phyloP scores from a whole-genome alignment of 805 yeast species.

The Yarrowia alimentaria region DNA sequence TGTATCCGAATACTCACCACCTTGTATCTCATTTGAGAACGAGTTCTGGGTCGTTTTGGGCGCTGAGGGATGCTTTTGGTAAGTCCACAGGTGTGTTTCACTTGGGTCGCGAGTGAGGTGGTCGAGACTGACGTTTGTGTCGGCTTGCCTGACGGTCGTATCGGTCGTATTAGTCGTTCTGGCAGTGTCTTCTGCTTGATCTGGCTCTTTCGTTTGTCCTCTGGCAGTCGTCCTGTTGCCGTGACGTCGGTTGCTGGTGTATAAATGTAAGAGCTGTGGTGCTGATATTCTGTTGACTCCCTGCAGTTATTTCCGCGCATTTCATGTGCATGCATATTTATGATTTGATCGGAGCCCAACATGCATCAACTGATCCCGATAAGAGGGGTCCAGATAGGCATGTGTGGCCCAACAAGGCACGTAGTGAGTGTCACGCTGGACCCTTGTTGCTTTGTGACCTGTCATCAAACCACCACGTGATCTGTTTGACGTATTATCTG shows the following conservation, averaged over 20 bases:
- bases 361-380: slow-evolving; percentile 24
- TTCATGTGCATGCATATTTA: slow-evolving; percentile 22
- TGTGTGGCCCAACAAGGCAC: too few relatives aligned
- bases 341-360: slow-evolving; percentile 26
- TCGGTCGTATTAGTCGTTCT: too few relatives aligned
- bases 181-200: too few relatives aligned
- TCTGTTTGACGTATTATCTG: too few relatives aligned
- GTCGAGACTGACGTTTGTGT: too few relatives aligned
- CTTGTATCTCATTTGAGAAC: slow-evolving; percentile 4
- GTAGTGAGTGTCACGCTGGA: too few relatives aligned
- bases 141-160: too few relatives aligned
- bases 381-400: slow-evolving; percentile 6
- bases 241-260: too few relatives aligned
- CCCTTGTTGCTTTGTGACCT: neutral
- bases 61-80: neutral
- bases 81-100: neutral
- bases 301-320: slow-evolving; percentile 3
- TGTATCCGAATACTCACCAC: slow-evolving; percentile 16
- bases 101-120: too few relatives aligned
- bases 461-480: too few relatives aligned
- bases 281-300: neutral
- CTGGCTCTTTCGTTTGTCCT: too few relatives aligned
- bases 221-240: too few relatives aligned
- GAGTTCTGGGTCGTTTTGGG: neutral
- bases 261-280: neutral